phyloP scores from a whole-genome alignment of 371 early-diverging fungal species.

The Lichtheimia ornata region DNA sequence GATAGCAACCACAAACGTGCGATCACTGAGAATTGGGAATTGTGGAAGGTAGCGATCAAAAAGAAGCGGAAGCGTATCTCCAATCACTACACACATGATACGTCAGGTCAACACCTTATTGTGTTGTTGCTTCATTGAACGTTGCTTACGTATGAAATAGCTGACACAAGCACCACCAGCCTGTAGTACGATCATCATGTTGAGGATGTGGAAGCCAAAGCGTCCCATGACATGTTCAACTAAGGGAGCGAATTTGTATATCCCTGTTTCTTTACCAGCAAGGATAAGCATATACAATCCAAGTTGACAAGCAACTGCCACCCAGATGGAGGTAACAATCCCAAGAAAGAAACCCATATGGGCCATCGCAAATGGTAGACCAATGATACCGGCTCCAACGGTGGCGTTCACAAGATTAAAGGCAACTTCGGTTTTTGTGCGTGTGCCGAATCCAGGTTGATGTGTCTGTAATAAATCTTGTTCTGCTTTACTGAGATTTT shows the following conservation, averaged over 20 bases:
- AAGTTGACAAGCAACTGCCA: conserved; percentile 50
- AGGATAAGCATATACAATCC: conserved; percentile 56
- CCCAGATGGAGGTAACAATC: conserved; percentile 45
- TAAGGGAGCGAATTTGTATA: conserved; percentile 53
- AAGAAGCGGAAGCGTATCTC: conserved; percentile 58
- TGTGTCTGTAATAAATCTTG: conserved; percentile 45
- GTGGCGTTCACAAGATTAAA: conserved; percentile 65
- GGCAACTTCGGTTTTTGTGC: conserved; percentile 39
- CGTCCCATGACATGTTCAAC: conserved; percentile 58
- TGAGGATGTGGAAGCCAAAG: conserved; percentile 52
- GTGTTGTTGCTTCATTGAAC: background rate
- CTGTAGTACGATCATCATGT: conserved; percentile 54
- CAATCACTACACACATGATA: conserved; percentile 37
- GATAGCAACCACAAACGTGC: conserved; percentile 42
- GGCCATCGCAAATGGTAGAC: conserved; percentile 50
- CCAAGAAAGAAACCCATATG: conserved; percentile 59
- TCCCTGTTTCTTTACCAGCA: conserved; percentile 50
- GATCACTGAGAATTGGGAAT: conserved; percentile 29
- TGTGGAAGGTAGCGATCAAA: conserved; percentile 42
- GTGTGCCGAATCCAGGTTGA: conserved; percentile 48
- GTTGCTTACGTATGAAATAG: conserved; percentile 51
- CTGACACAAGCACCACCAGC: conserved; percentile 51
- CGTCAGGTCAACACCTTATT: background rate
- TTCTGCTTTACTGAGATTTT: conserved; percentile 31
- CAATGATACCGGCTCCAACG: conserved; percentile 57